Percentiles rank a stretch among this genome's conserved stretches.
phyloP scores from a whole-genome alignment of 345 rosid species.

The Nephelium lappaceum region DNA sequence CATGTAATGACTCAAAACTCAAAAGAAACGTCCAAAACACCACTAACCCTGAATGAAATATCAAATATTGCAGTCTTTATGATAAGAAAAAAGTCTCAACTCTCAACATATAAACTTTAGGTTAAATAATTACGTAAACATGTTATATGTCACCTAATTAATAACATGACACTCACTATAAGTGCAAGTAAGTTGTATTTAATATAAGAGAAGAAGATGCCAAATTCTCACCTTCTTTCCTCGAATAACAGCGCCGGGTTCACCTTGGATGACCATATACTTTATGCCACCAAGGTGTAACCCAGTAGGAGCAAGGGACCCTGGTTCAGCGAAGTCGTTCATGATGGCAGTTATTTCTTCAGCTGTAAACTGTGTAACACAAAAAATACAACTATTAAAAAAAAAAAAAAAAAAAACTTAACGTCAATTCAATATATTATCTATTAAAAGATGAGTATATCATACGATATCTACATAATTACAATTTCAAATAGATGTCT shows the following conservation, averaged over 20 bases:
- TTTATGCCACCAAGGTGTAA: constrained; percentile 48
- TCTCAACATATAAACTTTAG: background rate
- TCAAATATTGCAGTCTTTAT: background rate
- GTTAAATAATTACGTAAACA: background rate
- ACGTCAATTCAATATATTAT: background rate
- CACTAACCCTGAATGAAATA: background rate
- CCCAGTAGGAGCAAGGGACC: constrained; percentile 49
- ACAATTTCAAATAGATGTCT: background rate
- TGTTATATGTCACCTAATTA: background rate
- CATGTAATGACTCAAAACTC: background rate
- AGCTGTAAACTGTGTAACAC: constrained; percentile 26
- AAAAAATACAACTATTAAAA: background rate
- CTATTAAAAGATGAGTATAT: background rate
- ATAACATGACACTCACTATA: background rate
- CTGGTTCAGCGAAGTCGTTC: constrained; percentile 48
- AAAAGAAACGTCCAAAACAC: background rate
- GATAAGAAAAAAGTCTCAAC: background rate
- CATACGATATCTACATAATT: background rate
- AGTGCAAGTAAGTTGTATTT: background rate
- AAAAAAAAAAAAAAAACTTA: background rate
- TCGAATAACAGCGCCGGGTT: constrained; percentile 46
- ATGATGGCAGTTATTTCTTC: constrained; percentile 37
- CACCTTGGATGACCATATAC: constrained; percentile 58
- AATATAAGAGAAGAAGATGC: background rate
- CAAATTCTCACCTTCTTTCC: constrained; percentile 43